These are phyloP conservation scores for Paecilomyces variotii DNA, from an alignment of 2,329 filamentous ascomycete genomes.

Conservation along the genomic window DNA sequence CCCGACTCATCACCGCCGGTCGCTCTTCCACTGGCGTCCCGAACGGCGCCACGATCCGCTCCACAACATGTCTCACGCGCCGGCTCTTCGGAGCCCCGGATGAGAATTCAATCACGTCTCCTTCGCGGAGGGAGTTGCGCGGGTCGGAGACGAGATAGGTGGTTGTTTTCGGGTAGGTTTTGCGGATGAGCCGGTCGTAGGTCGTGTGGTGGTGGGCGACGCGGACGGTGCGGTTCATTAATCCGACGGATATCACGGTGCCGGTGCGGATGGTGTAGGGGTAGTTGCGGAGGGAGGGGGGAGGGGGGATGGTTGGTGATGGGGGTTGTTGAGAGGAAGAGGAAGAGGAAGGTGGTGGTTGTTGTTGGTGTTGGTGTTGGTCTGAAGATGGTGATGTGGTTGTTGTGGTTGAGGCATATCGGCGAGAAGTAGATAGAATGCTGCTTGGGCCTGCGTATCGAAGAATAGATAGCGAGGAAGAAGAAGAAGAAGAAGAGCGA, in stretches of 20 bases:
- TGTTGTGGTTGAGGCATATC: neutral
- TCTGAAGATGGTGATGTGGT: slow-evolving; percentile 1
- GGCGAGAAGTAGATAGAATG: neutral
- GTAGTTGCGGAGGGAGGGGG: slow-evolving; percentile 26
- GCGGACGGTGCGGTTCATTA: slow-evolving; percentile 34
- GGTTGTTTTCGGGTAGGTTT: slow-evolving; percentile 28
- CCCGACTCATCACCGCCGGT: slow-evolving; percentile 26
- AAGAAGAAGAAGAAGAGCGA: slow-evolving; percentile 17
- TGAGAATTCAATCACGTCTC: slow-evolving; percentile 38
- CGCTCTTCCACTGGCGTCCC: slow-evolving; percentile 26
- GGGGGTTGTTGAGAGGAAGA: neutral
- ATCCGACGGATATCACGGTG: slow-evolving; percentile 34
- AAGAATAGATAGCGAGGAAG: slow-evolving; percentile 5
- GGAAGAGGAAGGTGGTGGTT: slow-evolving; percentile 9
- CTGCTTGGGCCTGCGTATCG: neutral
- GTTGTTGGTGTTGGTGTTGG: slow-evolving; percentile 17
- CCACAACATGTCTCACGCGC: slow-evolving; percentile 33
- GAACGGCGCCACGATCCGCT: slow-evolving; percentile 36
- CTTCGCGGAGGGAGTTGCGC: slow-evolving; percentile 32
- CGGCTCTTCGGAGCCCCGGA: slow-evolving; percentile 32
- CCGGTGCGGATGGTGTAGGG: slow-evolving; percentile 28
- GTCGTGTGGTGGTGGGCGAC: slow-evolving; percentile 25
- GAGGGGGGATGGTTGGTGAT: slow-evolving; percentile 9
- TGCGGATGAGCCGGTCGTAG: slow-evolving; percentile 31
- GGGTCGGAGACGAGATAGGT: slow-evolving; percentile 31